Conservation (phyloP, 2,329 filamentous ascomycete genomes). For the Fusarium lateritium region DNA sequence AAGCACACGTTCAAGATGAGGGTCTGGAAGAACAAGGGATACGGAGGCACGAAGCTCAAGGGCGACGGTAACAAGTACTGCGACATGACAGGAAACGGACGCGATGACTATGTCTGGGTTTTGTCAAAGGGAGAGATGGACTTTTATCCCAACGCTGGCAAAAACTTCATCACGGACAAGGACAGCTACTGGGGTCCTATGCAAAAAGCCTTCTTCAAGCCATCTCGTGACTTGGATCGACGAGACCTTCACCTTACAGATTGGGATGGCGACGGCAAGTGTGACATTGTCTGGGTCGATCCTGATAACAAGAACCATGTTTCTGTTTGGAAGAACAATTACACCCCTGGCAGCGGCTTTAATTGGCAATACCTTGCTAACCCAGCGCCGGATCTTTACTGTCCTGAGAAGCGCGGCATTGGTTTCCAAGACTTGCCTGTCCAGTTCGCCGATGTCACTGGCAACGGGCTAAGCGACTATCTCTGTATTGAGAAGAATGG, state of each 20-base stretch:
- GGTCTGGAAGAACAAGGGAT: conserved; percentile 8
- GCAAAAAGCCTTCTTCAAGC: conserved; percentile 4
- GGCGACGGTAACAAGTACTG: conserved; percentile 16
- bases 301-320: conserved; percentile 45
- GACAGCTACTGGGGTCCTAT: not conserved
- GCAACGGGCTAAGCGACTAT: conserved; percentile 50
- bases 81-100: conserved; percentile 29
- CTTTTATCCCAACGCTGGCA: not conserved
- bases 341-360: not conserved
- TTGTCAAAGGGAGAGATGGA: not conserved
- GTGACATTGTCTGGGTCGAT: conserved; percentile 53
- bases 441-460: conserved; percentile 32
- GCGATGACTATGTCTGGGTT: conserved; percentile 19
- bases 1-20: conserved; percentile 3
- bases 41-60: conserved; percentile 1
- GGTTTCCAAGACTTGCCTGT: conserved; percentile 46
- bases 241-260: conserved; percentile 54
- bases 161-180: not conserved
- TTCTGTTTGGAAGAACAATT: conserved; percentile 3
- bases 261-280: conserved; percentile 56
- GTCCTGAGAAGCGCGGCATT: conserved; percentile 27
- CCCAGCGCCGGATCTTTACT: not conserved
- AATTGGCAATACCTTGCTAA: not conserved
- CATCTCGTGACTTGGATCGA: conserved; percentile 36
- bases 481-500: conserved; percentile 52